Conservation (phyloP, 2,329 filamentous ascomycete genomes). For the Blumeria graminis region DNA sequence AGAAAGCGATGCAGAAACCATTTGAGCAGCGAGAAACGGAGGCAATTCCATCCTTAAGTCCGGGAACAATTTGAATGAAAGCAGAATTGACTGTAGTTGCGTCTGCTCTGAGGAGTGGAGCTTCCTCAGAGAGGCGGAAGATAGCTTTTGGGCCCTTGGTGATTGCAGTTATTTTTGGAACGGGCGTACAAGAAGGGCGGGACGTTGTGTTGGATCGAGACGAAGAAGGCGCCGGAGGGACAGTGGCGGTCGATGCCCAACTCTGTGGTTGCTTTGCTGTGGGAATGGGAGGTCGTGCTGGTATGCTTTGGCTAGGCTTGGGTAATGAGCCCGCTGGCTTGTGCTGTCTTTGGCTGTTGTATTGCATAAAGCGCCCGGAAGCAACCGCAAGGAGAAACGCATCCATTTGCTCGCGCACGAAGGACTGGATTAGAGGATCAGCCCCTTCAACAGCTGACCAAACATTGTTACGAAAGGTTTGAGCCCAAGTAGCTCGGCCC, state of each 20-base stretch:
- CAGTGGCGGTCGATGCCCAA: background rate
- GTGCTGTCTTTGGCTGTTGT: background rate
- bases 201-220: background rate
- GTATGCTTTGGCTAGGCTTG: background rate
- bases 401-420: background rate
- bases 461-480: background rate
- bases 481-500: background rate
- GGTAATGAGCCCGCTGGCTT: background rate
- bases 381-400: background rate
- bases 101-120: background rate
- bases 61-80: background rate
- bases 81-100: background rate
- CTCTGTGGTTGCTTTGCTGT: background rate
- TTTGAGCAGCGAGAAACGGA: background rate
- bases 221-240: background rate
- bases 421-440: background rate
- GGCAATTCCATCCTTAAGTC: background rate
- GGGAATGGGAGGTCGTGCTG: background rate
- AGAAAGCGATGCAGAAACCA: background rate
- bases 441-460: background rate
- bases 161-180: background rate
- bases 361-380: background rate
- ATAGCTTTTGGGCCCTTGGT: background rate
- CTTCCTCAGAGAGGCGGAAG: background rate
- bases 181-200: background rate